phyloP scores from a whole-genome alignment of 768 basidiomycete species.

The Mycena haematopus region DNA sequence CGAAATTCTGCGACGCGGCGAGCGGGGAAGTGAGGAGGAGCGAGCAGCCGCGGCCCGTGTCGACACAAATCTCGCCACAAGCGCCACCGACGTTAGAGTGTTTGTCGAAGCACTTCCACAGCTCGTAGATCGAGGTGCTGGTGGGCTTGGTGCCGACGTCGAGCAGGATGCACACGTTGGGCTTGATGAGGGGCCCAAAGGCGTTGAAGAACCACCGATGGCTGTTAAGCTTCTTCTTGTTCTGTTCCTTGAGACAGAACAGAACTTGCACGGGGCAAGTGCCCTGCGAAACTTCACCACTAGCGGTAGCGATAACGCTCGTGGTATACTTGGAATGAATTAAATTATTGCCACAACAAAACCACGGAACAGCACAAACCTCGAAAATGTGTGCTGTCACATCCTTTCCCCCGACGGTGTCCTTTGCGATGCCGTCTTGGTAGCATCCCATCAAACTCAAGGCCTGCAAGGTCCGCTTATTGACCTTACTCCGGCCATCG shows the following conservation, averaged over 20 bases:
- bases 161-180: slow-evolving; percentile 90
- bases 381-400: slow-evolving; percentile 95
- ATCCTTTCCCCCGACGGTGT: slow-evolving; percentile 87
- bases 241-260: slow-evolving; percentile 94
- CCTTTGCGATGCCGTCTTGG: slow-evolving; percentile 90
- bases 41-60: slow-evolving; percentile 75
- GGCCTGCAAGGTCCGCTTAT: slow-evolving; percentile 90
- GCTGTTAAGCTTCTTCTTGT: slow-evolving; percentile 96
- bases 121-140: slow-evolving; percentile 91
- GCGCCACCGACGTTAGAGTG: slow-evolving; percentile 90
- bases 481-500: slow-evolving; percentile 85
- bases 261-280: slow-evolving; percentile 85
- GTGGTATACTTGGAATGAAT: slow-evolving; percentile 69
- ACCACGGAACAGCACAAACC: slow-evolving; percentile 38
- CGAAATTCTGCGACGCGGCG: slow-evolving; percentile 95
- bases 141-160: slow-evolving; percentile 98
- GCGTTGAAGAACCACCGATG: slow-evolving; percentile 99
- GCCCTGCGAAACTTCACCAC: slow-evolving; percentile 80
- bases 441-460: slow-evolving; percentile 86
- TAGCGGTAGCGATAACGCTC: slow-evolving; percentile 76
- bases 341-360: background rate
- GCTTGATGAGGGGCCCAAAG: slow-evolving; percentile 84
- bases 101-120: slow-evolving; percentile 96
- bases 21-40: slow-evolving; percentile 76
- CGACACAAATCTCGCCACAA: slow-evolving; percentile 93